These are phyloP conservation scores for Comarum palustre DNA, from an alignment of 306 rosid genomes.

Conservation along the genomic window DNA sequence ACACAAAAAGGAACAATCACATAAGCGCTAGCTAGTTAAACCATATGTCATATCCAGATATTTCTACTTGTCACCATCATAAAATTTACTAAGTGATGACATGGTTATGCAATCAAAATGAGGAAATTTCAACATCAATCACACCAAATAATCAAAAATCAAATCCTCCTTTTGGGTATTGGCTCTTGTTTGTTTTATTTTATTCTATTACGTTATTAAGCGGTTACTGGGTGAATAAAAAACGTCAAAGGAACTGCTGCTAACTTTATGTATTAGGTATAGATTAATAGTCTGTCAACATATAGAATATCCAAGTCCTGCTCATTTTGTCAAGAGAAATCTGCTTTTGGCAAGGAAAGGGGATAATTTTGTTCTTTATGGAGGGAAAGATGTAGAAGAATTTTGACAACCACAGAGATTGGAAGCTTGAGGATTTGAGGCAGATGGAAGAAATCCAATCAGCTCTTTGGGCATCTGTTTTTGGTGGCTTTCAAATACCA, in stretches of 20 bases:
- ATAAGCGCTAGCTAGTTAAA: background rate
- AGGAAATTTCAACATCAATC: background rate
- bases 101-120: background rate
- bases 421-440: background rate
- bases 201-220: too few species aligned
- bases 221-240: background rate
- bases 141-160: background rate
- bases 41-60: background rate
- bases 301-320: background rate
- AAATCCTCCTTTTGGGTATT: too few species aligned
- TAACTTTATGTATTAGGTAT: background rate
- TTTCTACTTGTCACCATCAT: background rate
- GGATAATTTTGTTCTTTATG: background rate
- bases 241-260: background rate
- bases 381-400: background rate
- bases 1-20: conserved; percentile 21
- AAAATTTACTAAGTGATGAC: background rate
- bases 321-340: background rate
- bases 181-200: too few species aligned
- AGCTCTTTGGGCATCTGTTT: background rate
- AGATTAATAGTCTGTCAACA: background rate
- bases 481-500: background rate
- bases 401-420: background rate
- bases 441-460: background rate
- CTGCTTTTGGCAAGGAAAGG: background rate